These are phyloP conservation scores for Elsinoe batatas DNA, from an alignment of 2,329 filamentous ascomycete species.

Conservation along the genomic window DNA sequence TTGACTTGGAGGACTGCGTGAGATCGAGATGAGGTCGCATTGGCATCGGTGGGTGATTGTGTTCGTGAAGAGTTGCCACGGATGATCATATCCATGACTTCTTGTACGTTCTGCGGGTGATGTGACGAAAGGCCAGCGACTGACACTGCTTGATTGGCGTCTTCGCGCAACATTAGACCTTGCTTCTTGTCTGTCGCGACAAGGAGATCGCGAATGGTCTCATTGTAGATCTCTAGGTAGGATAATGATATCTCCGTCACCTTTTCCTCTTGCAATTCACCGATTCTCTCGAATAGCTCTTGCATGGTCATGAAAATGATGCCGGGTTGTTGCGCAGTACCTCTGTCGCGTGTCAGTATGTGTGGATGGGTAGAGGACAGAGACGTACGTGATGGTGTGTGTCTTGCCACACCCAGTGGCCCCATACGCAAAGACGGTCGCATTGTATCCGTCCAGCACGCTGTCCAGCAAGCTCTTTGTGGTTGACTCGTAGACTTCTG, in stretches of 20 bases:
- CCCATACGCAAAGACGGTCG: slow-evolving; percentile 96
- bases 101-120: slow-evolving; percentile 72
- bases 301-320: slow-evolving; percentile 99
- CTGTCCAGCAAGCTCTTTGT: slow-evolving; percentile 85
- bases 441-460: slow-evolving; percentile 95
- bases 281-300: slow-evolving; percentile 92
- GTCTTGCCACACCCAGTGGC: slow-evolving; percentile 98
- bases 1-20: slow-evolving; percentile 98
- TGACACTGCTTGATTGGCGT: slow-evolving; percentile 84
- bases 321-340: slow-evolving; percentile 81
- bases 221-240: slow-evolving; percentile 98
- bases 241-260: slow-evolving; percentile 82
- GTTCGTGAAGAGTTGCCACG: slow-evolving; percentile 89
- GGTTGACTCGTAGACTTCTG: slow-evolving; percentile 89
- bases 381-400: slow-evolving; percentile 64
- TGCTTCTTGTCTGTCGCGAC: slow-evolving; percentile 75
- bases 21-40: slow-evolving; percentile 92
- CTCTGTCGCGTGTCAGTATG: slow-evolving; percentile 31
- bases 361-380: background rate
- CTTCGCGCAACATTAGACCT: slow-evolving; percentile 84
- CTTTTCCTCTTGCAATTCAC: slow-evolving; percentile 78
- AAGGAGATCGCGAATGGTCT: slow-evolving; percentile 90
- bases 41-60: slow-evolving; percentile 92
- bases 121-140: slow-evolving; percentile 87
- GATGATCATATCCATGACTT: slow-evolving; percentile 99